Percentiles rank a stretch among this genome's conserved stretches.
phyloP scores from a whole-genome alignment of 2,329 filamentous ascomycete genomes.

The Orbilia blumenaviensis region DNA sequence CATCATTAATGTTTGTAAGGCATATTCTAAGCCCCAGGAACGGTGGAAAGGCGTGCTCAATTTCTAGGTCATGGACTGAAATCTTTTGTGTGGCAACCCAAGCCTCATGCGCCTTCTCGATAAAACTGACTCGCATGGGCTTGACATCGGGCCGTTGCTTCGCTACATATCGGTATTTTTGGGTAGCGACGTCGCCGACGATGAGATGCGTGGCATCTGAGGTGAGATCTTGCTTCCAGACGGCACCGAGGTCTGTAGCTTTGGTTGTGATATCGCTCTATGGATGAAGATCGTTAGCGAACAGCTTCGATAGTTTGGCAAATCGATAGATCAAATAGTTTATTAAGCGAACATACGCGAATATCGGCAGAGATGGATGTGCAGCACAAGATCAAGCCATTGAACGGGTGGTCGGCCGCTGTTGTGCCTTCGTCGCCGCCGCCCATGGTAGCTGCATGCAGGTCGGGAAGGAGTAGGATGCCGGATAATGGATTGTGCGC shows the following conservation, averaged over 20 bases:
- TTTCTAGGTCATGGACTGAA: slow-evolving; percentile 75
- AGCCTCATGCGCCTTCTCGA: slow-evolving; percentile 77
- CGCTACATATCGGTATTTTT: slow-evolving; percentile 95
- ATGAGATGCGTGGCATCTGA: slow-evolving; percentile 94
- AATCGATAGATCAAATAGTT: slow-evolving; percentile 61
- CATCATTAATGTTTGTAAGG: slow-evolving; percentile 75
- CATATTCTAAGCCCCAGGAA: slow-evolving; percentile 72
- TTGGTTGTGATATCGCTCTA: slow-evolving; percentile 70
- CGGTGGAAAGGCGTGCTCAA: slow-evolving; percentile 70
- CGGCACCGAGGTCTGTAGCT: slow-evolving; percentile 82
- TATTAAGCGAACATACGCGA: slow-evolving; percentile 68
- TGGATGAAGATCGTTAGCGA: slow-evolving; percentile 50
- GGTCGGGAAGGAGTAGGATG: neutral
- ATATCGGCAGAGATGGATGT: slow-evolving; percentile 83
- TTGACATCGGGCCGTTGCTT: slow-evolving; percentile 85
- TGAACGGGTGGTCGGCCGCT: slow-evolving; percentile 66
- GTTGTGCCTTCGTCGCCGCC: slow-evolving; percentile 33
- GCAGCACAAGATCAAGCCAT: slow-evolving; percentile 82
- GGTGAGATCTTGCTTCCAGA: slow-evolving; percentile 90
- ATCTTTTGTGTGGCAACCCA: slow-evolving; percentile 84
- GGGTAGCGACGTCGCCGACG: slow-evolving; percentile 85
- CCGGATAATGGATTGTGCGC: neutral
- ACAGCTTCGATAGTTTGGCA: slow-evolving; percentile 57
- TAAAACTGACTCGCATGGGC: slow-evolving; percentile 82
- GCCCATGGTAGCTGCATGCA: slow-evolving; percentile 25